A percentile compares a stretch with the other conserved stretches of the same genome.
phyloP scores from a whole-genome alignment of 345 rosid genomes.

The Bruguiera sexangula region DNA sequence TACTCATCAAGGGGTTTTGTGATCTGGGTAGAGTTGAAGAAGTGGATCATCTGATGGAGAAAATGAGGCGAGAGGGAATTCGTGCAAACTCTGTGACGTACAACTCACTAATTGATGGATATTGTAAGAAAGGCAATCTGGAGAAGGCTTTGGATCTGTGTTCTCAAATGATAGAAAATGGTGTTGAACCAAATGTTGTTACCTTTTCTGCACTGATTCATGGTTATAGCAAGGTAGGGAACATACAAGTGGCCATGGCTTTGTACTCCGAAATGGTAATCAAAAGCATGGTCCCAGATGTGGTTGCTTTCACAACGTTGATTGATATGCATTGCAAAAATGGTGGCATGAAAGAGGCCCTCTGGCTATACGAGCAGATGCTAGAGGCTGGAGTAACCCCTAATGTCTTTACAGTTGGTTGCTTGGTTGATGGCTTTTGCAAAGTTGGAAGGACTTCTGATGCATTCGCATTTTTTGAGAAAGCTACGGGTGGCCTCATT shows the following conservation, averaged over 20 bases:
- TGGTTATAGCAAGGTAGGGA: conserved; percentile 54
- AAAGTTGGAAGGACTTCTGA: conserved; percentile 48
- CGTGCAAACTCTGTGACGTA: conserved; percentile 50
- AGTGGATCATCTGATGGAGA: conserved; percentile 38
- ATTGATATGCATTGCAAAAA: conserved; percentile 61
- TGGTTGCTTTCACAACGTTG: conserved; percentile 54
- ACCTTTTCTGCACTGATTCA: conserved; percentile 61
- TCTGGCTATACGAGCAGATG: conserved; percentile 48
- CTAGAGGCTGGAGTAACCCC: conserved; percentile 45
- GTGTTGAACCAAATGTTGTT: conserved; percentile 47
- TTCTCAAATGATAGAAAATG: conserved; percentile 52
- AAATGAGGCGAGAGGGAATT: conserved; percentile 47
- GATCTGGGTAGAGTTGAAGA: conserved; percentile 36
- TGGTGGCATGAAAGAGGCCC: conserved; percentile 54
- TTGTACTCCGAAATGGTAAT: conserved; percentile 60
- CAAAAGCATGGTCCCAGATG: conserved; percentile 55
- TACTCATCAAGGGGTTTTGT: conserved; percentile 52
- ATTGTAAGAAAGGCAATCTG: conserved; percentile 45
- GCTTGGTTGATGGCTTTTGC: conserved; percentile 58
- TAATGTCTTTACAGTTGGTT: conserved; percentile 54
- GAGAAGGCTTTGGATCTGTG: conserved; percentile 55
- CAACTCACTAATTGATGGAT: conserved; percentile 58
- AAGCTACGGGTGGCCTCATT: conserved; percentile 10
- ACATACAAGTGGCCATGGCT: conserved; percentile 55
- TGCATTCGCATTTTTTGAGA: conserved; percentile 41